Evolutionary conservation across 495 filamentous ascomycete genomes (phyloP).

Genomic region (Penicillium crystallinum): DNA sequence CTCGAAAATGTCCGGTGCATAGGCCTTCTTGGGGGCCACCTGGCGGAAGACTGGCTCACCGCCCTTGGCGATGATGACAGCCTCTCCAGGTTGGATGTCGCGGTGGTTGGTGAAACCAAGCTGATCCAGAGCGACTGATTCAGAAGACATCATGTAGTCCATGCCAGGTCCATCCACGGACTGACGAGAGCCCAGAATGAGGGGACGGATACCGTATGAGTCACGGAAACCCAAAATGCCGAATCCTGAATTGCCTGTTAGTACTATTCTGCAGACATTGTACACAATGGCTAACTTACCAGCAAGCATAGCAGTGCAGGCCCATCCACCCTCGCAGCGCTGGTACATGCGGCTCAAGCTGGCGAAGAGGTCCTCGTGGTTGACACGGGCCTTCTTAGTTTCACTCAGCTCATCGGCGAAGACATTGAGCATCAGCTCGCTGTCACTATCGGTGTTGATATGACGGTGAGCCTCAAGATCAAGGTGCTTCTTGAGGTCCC

Average conservation of each 20-base stretch:
- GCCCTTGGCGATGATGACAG: constrained; percentile 89
- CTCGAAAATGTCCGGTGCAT: constrained; percentile 94
- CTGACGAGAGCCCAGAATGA: constrained; percentile 72
- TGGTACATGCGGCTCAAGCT: constrained; percentile 69
- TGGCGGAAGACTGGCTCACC: constrained; percentile 67
- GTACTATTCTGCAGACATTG: not conserved
- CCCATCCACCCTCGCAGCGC: constrained; percentile 78
- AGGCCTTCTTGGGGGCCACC: constrained; percentile 63
- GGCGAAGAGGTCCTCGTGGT: constrained; percentile 83
- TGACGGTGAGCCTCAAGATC: constrained; percentile 89
- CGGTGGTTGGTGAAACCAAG: constrained; percentile 76
- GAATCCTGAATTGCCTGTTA: constrained; percentile 50
- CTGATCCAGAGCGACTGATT: constrained; percentile 85
- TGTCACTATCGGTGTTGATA: constrained; percentile 95
- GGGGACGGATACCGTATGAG: constrained; percentile 81
- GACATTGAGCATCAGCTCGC: constrained; percentile 91
- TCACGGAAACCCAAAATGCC: constrained; percentile 90
- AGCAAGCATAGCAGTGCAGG: constrained; percentile 87
- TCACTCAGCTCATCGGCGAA: constrained; percentile 92
- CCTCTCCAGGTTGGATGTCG: constrained; percentile 87
- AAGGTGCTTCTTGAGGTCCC: constrained; percentile 68
- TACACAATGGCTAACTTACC: constrained; percentile 39
- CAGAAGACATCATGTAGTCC: constrained; percentile 98
- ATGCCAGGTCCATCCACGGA: constrained; percentile 61
- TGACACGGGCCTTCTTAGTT: constrained; percentile 93